Percentiles rank a stretch among this genome's conserved stretches.
Conservation (phyloP, 2,329 filamentous ascomycete species). For the Pleurostoma richardsiae region DNA sequence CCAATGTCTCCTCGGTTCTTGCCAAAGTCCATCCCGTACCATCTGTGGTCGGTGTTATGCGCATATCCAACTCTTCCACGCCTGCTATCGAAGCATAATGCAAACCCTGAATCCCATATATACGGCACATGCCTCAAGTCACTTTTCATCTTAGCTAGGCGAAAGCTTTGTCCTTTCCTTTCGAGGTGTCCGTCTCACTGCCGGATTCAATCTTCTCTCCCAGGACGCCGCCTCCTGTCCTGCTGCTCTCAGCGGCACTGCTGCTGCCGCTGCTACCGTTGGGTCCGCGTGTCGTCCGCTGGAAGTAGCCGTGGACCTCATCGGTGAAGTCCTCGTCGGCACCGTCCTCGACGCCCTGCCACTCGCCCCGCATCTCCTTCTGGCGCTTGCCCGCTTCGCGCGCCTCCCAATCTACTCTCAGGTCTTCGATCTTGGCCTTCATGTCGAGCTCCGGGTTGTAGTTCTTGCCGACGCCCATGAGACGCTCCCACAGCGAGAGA, state of each 20-base stretch:
- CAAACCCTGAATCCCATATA: no score
- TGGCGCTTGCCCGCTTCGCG: constrained; percentile 39
- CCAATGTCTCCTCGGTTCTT: no score
- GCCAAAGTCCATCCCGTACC: no score
- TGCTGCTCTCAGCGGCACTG: no score
- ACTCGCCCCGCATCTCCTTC: constrained; percentile 39
- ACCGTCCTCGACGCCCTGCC: constrained; percentile 13
- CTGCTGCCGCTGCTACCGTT: background rate
- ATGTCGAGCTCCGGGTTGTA: constrained; percentile 83
- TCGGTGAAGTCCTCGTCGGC: constrained; percentile 46
- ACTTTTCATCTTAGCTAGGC: background rate
- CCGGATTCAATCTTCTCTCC: background rate
- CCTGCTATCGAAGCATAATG: no score
- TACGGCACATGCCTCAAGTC: no score
- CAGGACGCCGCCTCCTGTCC: background rate
- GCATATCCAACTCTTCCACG: no score
- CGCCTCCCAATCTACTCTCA: constrained; percentile 60
- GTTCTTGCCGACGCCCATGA: constrained; percentile 70
- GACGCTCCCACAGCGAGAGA: constrained; percentile 81
- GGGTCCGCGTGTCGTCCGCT: constrained; percentile 18
- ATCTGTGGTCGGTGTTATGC: no score
- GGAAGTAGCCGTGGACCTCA: constrained; percentile 52
- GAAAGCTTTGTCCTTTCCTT: background rate
- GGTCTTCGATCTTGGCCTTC: constrained; percentile 78
- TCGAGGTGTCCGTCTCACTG: background rate